phyloP scores from a whole-genome alignment of 164 flowering plant genomes.

The Dillenia turbinata region DNA sequence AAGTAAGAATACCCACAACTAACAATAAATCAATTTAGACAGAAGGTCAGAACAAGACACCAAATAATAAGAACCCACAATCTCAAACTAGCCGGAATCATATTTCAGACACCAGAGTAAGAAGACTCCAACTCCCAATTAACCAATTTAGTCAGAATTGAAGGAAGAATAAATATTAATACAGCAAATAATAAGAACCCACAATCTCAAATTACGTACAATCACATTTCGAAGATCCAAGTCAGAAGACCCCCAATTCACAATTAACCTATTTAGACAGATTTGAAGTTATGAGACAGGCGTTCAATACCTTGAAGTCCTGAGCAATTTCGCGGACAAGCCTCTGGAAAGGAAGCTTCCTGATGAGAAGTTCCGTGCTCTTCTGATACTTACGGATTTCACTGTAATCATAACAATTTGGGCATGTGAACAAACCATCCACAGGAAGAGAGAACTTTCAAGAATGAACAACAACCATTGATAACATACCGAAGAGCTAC shows the following conservation, averaged over 20 bases:
- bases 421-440: neutral
- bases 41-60: neutral
- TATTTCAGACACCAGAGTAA: too few relatives aligned
- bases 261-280: too few relatives aligned
- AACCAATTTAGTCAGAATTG: too few relatives aligned
- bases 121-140: too few relatives aligned
- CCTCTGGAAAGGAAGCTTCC: slow-evolving; percentile 87
- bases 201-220: too few relatives aligned
- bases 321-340: slow-evolving; percentile 86
- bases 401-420: slow-evolving; percentile 18
- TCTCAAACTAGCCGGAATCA: too few relatives aligned
- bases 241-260: too few relatives aligned
- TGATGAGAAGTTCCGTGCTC: slow-evolving; percentile 79
- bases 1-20: too few relatives aligned
- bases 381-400: slow-evolving; percentile 82
- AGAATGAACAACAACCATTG: neutral
- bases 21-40: too few relatives aligned
- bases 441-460: neutral
- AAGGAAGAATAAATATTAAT: neutral
- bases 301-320: slow-evolving; percentile 53
- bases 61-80: neutral
- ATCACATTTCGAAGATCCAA: too few relatives aligned
- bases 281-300: too few relatives aligned
- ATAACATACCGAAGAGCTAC: slow-evolving; percentile 74
- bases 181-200: neutral